Evolutionary conservation across 2,329 filamentous ascomycete species (phyloP), one percentile per base, ranked within the genome.

Genomic region (Acephala macrosclerotiorum): DNA sequence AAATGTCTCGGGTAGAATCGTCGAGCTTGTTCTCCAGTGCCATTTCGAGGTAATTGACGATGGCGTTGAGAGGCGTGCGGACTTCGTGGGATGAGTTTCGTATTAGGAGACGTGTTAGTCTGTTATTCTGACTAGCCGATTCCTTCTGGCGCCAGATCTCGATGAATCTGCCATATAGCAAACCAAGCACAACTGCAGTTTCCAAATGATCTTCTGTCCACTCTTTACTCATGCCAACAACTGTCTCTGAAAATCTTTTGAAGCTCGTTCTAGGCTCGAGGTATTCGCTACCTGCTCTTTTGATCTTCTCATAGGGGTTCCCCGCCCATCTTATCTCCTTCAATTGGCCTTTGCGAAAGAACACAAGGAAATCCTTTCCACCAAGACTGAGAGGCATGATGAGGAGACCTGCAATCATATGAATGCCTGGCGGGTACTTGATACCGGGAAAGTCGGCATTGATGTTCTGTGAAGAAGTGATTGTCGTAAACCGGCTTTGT

Each of bases 161-260:
- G 29, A 71, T 70, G 57, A 74, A 74, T 58, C 69, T 68, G 11
- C 71, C 70, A 36, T 73, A 73, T 2, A 72, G 38, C 14, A 72
- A 56, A 25, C 69, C 60, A 16, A 73, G 47, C 4, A 73, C 64
- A 11, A 66, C 63, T 14, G 72, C 72, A 9, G 70, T 71, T n/a
- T 72, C 72, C 16, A 57, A n/a, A 47, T 74, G 68, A 58, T 73
- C 71, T n/a, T 68, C 71, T 3, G 62, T 70, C 71, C 70, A 74
- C 42, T 68, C 64, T 38, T 56, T 68, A 26, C 70, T 69, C 57
- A 57, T 70, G 11, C 69, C 70, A 20, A 58, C 40, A 33, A 72
- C 66, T 0, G 68, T 74, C 40, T 74, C 71, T 29, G 66, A 63
- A 66, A 65, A 74, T 11, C 63, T 60, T 16, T 63, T 57, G 38